A percentile compares a stretch with the other conserved stretches of the same genome.
These are phyloP conservation scores for Arctium lappa DNA, from an alignment of 129 eudicot species.

Conservation along the genomic window DNA sequence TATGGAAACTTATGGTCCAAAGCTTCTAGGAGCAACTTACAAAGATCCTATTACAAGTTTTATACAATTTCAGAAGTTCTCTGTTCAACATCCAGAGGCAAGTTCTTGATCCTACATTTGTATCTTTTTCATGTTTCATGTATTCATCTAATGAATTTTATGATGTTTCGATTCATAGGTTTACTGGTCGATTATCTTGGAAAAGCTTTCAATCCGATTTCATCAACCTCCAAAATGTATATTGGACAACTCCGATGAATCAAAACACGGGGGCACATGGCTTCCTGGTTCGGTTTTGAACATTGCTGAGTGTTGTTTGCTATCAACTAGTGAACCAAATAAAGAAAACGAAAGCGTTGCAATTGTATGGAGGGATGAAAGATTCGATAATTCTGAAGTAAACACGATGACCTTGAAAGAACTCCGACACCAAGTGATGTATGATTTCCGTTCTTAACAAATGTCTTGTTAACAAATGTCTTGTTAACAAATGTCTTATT, in stretches of 20 bases:
- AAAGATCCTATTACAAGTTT: constrained; percentile 78
- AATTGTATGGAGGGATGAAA: constrained; percentile 85
- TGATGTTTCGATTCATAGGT: constrained; percentile 29
- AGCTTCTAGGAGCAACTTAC: constrained; percentile 63
- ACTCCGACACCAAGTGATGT: constrained; percentile 84
- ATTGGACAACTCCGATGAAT: constrained; percentile 60
- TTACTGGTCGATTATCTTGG: constrained; percentile 67
- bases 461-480: not conserved
- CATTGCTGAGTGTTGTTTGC: constrained; percentile 83
- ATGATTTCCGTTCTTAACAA: constrained; percentile 22
- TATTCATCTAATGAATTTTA: not conserved
- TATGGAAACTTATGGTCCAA: constrained; percentile 79
- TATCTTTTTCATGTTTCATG: not conserved
- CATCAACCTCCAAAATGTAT: constrained; percentile 60
- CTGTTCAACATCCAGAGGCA: constrained; percentile 83
- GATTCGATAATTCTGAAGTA: constrained; percentile 51
- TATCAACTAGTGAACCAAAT: constrained; percentile 38
- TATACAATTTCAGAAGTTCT: constrained; percentile 54
- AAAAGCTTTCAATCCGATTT: constrained; percentile 59
- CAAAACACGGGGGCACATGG: constrained; percentile 77
- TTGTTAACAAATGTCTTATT: too few relatives aligned
- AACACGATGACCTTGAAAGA: constrained; percentile 64
- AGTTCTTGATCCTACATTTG: constrained; percentile 18
- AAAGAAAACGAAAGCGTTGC: constrained; percentile 62
- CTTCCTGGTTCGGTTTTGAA: constrained; percentile 78